phyloP scores from a whole-genome alignment of 768 basidiomycete genomes.

The Cystoderma amianthinum region DNA sequence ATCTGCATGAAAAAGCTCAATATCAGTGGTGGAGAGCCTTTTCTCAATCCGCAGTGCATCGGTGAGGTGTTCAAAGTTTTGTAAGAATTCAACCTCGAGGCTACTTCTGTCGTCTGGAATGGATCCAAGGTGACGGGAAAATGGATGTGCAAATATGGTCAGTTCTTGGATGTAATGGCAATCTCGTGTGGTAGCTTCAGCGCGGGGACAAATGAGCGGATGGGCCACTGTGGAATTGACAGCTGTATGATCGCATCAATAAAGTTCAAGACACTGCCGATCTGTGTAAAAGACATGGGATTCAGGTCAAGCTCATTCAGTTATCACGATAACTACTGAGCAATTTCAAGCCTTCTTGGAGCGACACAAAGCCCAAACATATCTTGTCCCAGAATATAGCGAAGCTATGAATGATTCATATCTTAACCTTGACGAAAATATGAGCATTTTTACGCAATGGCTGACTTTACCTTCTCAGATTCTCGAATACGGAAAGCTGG shows the following conservation, averaged over 20 bases:
- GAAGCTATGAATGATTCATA: conserved; percentile 31
- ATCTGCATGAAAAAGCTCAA: too few relatives aligned
- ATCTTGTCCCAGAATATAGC: conserved; percentile 28
- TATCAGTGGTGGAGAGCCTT: conserved; percentile 6
- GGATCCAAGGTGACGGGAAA: conserved; percentile 33
- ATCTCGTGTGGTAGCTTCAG: conserved; percentile 37
- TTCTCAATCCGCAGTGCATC: conserved; percentile 27
- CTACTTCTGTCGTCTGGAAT: conserved; percentile 18
- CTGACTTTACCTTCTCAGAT: not conserved
- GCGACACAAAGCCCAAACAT: conserved; percentile 15
- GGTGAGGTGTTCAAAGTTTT: conserved; percentile 29
- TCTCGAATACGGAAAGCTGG: not conserved
- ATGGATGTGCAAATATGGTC: conserved; percentile 30
- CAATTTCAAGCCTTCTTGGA: conserved; percentile 25
- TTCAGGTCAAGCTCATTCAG: conserved; percentile 30
- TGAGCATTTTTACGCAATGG: too few relatives aligned
- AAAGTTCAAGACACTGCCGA: conserved; percentile 25
- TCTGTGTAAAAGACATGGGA: conserved; percentile 25
- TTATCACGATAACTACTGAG: conserved; percentile 22
- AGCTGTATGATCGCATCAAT: conserved; percentile 18
- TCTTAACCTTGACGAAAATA: conserved; percentile 25
- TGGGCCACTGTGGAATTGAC: conserved; percentile 24
- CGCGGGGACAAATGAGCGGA: conserved; percentile 22
- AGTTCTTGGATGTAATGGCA: too few relatives aligned
- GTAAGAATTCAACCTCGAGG: conserved; percentile 25